Conservation (phyloP, 2,329 filamentous ascomycete genomes). For the Aaosphaeria pasadenensis region DNA sequence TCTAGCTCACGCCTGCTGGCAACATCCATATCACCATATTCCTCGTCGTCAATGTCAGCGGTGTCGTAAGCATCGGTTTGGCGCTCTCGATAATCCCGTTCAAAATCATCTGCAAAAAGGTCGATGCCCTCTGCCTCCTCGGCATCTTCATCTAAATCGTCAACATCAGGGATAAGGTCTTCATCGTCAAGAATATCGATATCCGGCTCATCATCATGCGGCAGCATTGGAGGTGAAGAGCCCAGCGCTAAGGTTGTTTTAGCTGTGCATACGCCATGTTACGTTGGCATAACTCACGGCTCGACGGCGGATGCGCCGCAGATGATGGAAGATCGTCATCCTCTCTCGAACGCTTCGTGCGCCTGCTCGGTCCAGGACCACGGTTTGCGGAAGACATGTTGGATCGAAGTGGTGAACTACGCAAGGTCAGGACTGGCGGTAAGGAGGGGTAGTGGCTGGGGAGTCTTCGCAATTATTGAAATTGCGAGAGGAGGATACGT, state of each 20-base stretch:
- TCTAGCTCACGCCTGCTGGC: constrained; percentile 69
- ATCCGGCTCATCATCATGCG: constrained; percentile 67
- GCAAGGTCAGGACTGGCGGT: constrained; percentile 12
- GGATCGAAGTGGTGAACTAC: constrained; percentile 76
- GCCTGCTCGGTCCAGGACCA: constrained; percentile 54
- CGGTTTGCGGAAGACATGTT: constrained; percentile 83
- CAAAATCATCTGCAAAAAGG: constrained; percentile 68
- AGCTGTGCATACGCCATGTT: constrained; percentile 3
- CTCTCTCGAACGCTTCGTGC: constrained; percentile 64
- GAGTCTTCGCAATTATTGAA: neutral
- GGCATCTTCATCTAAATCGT: constrained; percentile 66
- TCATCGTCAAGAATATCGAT: constrained; percentile 69
- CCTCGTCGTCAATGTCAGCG: constrained; percentile 73
- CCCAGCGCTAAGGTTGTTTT: constrained; percentile 44
- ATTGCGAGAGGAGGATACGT: constrained; percentile 1
- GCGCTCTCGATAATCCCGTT: constrained; percentile 56
- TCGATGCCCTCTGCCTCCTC: constrained; percentile 70
- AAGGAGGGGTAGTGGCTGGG: constrained; percentile 14
- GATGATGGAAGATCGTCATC: constrained; percentile 60
- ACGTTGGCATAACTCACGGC: constrained; percentile 50
- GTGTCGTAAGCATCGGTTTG: constrained; percentile 63
- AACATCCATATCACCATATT: constrained; percentile 68
- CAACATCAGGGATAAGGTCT: constrained; percentile 62
- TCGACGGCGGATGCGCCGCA: constrained; percentile 58
- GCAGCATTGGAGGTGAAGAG: constrained; percentile 64